Percentiles rank a stretch among this genome's conserved stretches.
These are phyloP conservation scores for Puccinia hordei DNA, from an alignment of 1,284 basidiomycete genomes.

Conservation along the genomic window DNA sequence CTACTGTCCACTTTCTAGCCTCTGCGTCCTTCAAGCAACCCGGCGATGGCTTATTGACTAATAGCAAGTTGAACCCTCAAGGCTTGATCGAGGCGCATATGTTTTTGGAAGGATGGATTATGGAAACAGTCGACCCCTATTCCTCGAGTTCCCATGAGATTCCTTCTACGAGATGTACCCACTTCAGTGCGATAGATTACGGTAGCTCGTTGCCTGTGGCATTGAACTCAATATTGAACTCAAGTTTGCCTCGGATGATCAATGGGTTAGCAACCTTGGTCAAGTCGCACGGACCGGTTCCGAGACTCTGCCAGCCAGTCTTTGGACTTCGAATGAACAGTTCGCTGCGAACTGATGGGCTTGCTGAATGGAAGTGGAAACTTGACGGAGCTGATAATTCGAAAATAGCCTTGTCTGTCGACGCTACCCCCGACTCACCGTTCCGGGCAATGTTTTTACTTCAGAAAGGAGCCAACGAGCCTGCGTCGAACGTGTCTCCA, in stretches of 20 bases:
- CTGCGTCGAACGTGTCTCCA: neutral
- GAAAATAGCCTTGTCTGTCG: slow-evolving; percentile 17
- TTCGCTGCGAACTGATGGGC: slow-evolving; percentile 51
- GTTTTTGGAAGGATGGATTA: slow-evolving; percentile 90
- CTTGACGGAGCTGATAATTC: slow-evolving; percentile 16
- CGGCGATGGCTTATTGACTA: slow-evolving; percentile 75
- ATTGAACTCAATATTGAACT: slow-evolving; percentile 84
- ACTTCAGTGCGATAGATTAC: slow-evolving; percentile 84
- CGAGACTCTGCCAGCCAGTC: slow-evolving; percentile 53
- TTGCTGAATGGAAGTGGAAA: slow-evolving; percentile 51
- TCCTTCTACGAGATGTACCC: slow-evolving; percentile 86
- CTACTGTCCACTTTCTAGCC: slow-evolving; percentile 60
- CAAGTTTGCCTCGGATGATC: slow-evolving; percentile 60
- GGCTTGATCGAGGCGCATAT: slow-evolving; percentile 75
- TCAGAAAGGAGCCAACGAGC: slow-evolving; percentile 36
- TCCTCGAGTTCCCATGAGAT: slow-evolving; percentile 92
- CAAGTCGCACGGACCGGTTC: slow-evolving; percentile 55
- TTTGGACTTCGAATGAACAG: slow-evolving; percentile 55
- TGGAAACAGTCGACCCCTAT: slow-evolving; percentile 96
- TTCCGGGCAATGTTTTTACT: slow-evolving; percentile 43
- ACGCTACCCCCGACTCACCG: slow-evolving; percentile 5
- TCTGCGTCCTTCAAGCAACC: slow-evolving; percentile 61
- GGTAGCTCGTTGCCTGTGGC: slow-evolving; percentile 82
- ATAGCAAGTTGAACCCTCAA: slow-evolving; percentile 76
- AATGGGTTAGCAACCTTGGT: slow-evolving; percentile 58